Percentiles rank a stretch among this genome's conserved stretches.
Conservation (phyloP, 495 filamentous ascomycete species). For the Penicillium odoratum region DNA sequence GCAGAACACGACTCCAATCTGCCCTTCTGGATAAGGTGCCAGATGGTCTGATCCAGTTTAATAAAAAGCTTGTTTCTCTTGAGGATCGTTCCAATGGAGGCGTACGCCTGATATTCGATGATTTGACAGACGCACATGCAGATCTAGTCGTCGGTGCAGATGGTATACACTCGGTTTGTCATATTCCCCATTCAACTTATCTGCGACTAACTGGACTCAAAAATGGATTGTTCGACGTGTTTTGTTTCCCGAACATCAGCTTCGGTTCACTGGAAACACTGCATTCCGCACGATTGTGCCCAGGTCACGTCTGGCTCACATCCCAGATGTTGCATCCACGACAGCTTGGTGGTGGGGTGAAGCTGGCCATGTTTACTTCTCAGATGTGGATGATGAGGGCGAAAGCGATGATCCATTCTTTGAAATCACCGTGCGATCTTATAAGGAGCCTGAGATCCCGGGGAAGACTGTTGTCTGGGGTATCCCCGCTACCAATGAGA, state of each 20-base stretch:
- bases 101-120: constrained; percentile 32
- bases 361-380: constrained; percentile 45
- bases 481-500: constrained; percentile 43
- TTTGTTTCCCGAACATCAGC: constrained; percentile 35
- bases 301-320: constrained; percentile 24
- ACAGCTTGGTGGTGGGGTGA: constrained; percentile 50
- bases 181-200: neutral
- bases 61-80: constrained; percentile 37
- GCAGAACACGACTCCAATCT: constrained; percentile 41
- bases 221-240: constrained; percentile 7
- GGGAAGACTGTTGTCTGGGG: constrained; percentile 48
- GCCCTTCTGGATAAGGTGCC: constrained; percentile 39
- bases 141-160: constrained; percentile 55
- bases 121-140: constrained; percentile 34
- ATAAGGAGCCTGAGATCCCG: constrained; percentile 18
- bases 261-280: constrained; percentile 40
- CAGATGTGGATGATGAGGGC: constrained; percentile 38
- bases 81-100: constrained; percentile 28
- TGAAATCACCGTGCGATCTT: constrained; percentile 28
- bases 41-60: constrained; percentile 36
- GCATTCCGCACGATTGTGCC: constrained; percentile 40
- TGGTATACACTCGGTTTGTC: constrained; percentile 51
- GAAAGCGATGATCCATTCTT: constrained; percentile 17
- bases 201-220: neutral
- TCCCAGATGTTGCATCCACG: constrained; percentile 36